Evolutionary conservation across 2,329 filamentous ascomycete species (phyloP).

Genomic region (Bisporella sp.): DNA sequence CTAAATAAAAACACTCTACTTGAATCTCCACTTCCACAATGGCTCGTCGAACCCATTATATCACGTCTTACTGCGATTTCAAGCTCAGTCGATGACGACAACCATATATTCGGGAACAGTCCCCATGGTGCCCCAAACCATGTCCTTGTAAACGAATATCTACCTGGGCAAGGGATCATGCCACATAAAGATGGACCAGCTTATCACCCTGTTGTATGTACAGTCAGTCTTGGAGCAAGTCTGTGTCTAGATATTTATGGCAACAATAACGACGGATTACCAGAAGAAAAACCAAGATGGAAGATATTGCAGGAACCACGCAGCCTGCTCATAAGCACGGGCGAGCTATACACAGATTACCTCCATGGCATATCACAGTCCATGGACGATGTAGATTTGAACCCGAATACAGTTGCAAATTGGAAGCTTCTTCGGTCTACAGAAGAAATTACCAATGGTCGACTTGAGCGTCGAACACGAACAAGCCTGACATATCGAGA

Average conservation of each 20-base stretch:
- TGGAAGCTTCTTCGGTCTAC: constrained; percentile 58
- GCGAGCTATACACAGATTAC: constrained; percentile 59
- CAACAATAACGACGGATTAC: constrained; percentile 52
- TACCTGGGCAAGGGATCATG: constrained; percentile 88
- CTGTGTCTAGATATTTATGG: constrained; percentile 73
- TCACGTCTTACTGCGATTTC: constrained; percentile 49
- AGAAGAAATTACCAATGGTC: constrained; percentile 40
- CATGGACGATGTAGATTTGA: constrained; percentile 59
- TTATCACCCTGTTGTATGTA: constrained; percentile 84
- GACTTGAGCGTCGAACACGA: constrained; percentile 51
- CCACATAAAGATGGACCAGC: constrained; percentile 88
- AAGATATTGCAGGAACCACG: constrained; percentile 76
- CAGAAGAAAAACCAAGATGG: constrained; percentile 44
- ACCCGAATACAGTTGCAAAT: constrained; percentile 57
- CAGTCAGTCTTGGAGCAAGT: constrained; percentile 73
- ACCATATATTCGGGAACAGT: constrained; percentile 51
- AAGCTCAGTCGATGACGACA: constrained; percentile 23
- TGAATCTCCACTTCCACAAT: constrained; percentile 64
- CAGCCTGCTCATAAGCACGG: constrained; percentile 69
- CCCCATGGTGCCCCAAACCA: constrained; percentile 79
- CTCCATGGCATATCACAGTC: constrained; percentile 69
- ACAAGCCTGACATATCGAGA: constrained; percentile 79
- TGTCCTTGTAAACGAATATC: constrained; percentile 89
- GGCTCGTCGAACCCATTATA: constrained; percentile 66
- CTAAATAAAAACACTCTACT: constrained; percentile 74